Evolutionary conservation across 2,329 filamentous ascomycete genomes (phyloP).

Genomic region (Teratosphaeria epicoccoides): DNA sequence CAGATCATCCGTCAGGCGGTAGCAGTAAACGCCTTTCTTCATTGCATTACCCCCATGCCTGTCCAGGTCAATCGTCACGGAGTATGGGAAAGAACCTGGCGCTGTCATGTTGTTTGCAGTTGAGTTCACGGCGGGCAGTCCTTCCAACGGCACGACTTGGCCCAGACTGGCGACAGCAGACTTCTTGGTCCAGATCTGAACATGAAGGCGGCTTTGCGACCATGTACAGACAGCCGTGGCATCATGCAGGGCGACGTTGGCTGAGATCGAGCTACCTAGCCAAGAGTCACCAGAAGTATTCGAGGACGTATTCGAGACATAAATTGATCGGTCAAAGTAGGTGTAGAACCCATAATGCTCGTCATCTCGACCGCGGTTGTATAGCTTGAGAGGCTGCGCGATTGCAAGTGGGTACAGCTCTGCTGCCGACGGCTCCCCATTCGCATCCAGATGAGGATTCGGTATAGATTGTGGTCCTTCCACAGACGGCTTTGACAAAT

Average conservation of each 20-base stretch:
- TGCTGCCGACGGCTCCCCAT: constrained; percentile 64
- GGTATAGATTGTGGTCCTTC: constrained; percentile 41
- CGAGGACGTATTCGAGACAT: constrained; percentile 50
- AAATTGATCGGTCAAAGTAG: constrained; percentile 81
- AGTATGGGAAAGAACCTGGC: constrained; percentile 51
- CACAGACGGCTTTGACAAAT: constrained; percentile 24
- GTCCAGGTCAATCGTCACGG: constrained; percentile 49
- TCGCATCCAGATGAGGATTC: constrained; percentile 48
- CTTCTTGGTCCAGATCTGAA: constrained; percentile 52
- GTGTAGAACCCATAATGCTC: constrained; percentile 94
- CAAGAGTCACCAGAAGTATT: constrained; percentile 28
- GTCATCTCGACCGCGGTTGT: constrained; percentile 64
- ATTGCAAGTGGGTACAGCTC: constrained; percentile 58
- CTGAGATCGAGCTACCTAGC: not conserved
- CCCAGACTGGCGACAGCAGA: constrained; percentile 6
- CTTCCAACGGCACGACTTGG: constrained; percentile 1
- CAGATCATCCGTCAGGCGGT: constrained; percentile 41
- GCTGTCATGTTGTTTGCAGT: constrained; percentile 37
- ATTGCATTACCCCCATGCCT: constrained; percentile 46
- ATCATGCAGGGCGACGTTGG: constrained; percentile 5
- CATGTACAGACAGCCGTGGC: constrained; percentile 37
- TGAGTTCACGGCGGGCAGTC: constrained; percentile 18
- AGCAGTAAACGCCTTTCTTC: constrained; percentile 52
- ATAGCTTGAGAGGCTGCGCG: constrained; percentile 70
- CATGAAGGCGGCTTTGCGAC: constrained; percentile 49